Evolutionary conservation across 2,329 filamentous ascomycete genomes (phyloP).

Genomic region (Talaromyces sp.): DNA sequence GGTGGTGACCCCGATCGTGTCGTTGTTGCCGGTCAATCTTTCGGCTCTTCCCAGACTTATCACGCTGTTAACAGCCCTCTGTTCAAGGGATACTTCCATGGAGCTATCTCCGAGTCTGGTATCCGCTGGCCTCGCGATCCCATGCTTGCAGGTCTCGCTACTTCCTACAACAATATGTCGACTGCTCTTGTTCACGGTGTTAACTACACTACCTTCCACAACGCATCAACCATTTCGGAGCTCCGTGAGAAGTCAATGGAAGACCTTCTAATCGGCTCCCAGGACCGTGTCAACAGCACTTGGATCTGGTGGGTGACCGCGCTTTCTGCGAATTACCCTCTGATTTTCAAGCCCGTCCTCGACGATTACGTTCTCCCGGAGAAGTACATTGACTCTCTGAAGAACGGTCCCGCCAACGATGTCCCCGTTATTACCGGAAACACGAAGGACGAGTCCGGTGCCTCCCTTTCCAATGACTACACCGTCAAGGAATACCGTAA

Average conservation of each 20-base stretch:
- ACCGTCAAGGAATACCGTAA: slow-evolving; percentile 30
- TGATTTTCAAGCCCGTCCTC: slow-evolving; percentile 34
- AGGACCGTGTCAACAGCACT: slow-evolving; percentile 27
- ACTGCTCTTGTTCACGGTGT: slow-evolving; percentile 26
- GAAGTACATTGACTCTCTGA: slow-evolving; percentile 30
- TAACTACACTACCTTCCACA: slow-evolving; percentile 29
- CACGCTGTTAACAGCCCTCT: slow-evolving; percentile 35
- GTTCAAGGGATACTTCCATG: slow-evolving; percentile 34
- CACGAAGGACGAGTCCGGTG: slow-evolving; percentile 37
- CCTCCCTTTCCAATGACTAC: slow-evolving; percentile 24
- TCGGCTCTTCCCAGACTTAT: slow-evolving; percentile 35
- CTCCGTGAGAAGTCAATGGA: slow-evolving; percentile 28
- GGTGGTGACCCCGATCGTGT: slow-evolving; percentile 41
- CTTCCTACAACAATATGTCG: slow-evolving; percentile 33
- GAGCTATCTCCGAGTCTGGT: slow-evolving; percentile 33
- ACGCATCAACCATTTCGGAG: slow-evolving; percentile 27
- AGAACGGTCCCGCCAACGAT: slow-evolving; percentile 34
- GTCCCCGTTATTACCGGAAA: slow-evolving; percentile 43
- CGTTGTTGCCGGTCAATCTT: slow-evolving; percentile 42
- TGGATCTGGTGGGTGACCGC: slow-evolving; percentile 34
- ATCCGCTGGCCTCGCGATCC: slow-evolving; percentile 34
- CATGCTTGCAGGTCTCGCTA: slow-evolving; percentile 32
- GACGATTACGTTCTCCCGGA: slow-evolving; percentile 30
- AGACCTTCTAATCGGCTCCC: slow-evolving; percentile 27
- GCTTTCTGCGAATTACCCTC: slow-evolving; percentile 28